Conservation (phyloP, 1,139 yeast species). For the Saccharomyces hybrid region DNA sequence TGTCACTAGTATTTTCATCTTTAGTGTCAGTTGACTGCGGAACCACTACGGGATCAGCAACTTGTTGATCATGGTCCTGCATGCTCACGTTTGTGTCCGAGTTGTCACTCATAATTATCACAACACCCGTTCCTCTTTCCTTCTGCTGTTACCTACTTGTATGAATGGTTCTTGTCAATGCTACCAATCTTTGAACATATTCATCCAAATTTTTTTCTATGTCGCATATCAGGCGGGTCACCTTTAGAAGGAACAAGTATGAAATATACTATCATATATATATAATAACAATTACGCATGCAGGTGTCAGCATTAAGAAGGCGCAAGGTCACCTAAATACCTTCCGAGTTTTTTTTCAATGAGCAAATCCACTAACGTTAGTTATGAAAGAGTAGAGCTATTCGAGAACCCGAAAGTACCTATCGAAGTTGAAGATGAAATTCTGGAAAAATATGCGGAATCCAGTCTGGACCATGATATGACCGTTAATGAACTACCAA, state of each 20-base stretch:
- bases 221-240: background rate
- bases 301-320: background rate
- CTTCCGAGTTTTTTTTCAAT: background rate
- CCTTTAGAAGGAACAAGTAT: background rate
- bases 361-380: conserved; percentile 5
- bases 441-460: conserved; percentile 34
- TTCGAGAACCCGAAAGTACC: conserved; percentile 33
- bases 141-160: background rate
- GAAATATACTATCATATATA: background rate
- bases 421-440: conserved; percentile 35
- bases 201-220: background rate
- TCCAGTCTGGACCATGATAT: conserved; percentile 34
- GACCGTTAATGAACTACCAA: conserved; percentile 27
- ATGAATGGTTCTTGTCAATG: background rate
- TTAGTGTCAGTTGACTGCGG: background rate
- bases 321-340: background rate
- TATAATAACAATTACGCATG: background rate
- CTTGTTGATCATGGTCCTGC: background rate
- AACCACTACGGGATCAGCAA: background rate
- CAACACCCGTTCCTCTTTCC: background rate
- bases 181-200: background rate
- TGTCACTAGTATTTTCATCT: background rate
- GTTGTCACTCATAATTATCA: background rate
- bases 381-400: conserved; percentile 22
- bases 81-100: background rate